Percentiles rank a stretch among this genome's conserved stretches.
phyloP scores from a whole-genome alignment of 2,329 filamentous ascomycete genomes.

The Diplodia sapinea region DNA sequence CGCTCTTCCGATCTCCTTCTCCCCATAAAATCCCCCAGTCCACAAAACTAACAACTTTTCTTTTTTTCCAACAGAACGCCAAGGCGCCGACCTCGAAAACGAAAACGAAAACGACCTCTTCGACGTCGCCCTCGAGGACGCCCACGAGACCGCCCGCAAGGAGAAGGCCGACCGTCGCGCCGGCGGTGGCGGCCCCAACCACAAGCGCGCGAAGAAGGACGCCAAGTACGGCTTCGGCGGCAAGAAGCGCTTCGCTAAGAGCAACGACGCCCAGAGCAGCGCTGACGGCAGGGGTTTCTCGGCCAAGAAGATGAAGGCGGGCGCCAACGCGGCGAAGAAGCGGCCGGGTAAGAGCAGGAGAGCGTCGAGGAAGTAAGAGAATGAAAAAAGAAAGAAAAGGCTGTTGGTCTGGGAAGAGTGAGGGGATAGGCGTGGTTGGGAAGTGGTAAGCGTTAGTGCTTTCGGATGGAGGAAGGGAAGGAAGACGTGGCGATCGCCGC shows the following conservation, averaged over 20 bases:
- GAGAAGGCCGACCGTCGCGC: conserved; percentile 50
- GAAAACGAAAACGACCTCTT: conserved; percentile 84
- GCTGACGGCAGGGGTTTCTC: conserved; percentile 83
- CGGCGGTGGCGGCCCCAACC: conserved; percentile 54
- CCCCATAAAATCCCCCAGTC: not conserved
- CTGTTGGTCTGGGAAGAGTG: not conserved
- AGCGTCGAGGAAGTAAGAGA: conserved; percentile 19
- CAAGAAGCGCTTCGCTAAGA: conserved; percentile 92
- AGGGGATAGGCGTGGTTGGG: not conserved
- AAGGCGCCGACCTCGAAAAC: conserved; percentile 70
- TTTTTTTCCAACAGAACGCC: conserved; percentile 72
- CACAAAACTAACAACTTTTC: conserved; percentile 35
- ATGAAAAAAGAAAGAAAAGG: not conserved
- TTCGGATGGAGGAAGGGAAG: not conserved
- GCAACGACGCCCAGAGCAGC: conserved; percentile 82
- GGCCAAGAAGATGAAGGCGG: conserved; percentile 80
- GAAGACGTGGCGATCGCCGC: not conserved
- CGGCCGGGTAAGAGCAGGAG: conserved; percentile 52
- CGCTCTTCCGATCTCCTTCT: not conserved
- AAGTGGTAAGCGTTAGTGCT: too few relatives aligned
- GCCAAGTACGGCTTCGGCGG: conserved; percentile 94
- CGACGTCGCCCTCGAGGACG: conserved; percentile 82
- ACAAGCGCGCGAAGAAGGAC: conserved; percentile 91
- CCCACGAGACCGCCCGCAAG: conserved; percentile 59
- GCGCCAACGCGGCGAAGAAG: conserved; percentile 38